Evolutionary conservation across 352 stramenopile genomes (phyloP).

Genomic region (Phytopythium cucurbitacearum): DNA sequence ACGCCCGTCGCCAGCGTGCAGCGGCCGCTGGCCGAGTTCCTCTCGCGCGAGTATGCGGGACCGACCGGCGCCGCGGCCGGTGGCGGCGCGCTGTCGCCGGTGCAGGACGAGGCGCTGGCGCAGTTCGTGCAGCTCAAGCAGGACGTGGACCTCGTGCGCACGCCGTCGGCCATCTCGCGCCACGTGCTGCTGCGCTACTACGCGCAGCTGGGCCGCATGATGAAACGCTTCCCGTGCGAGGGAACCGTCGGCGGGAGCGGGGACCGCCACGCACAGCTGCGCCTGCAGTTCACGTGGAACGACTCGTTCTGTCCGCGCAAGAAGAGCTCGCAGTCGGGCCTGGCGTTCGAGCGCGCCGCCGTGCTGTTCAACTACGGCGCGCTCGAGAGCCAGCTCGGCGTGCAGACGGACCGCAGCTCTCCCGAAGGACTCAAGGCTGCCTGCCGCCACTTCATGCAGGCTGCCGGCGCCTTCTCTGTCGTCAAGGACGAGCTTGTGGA

Average conservation of each 20-base stretch:
- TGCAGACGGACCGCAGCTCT: constrained; percentile 71
- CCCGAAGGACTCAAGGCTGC: constrained; percentile 78
- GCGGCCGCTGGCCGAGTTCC: constrained; percentile 60
- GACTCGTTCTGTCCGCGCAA: constrained; percentile 89
- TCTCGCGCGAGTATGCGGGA: constrained; percentile 62
- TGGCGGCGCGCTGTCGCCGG: constrained; percentile 1
- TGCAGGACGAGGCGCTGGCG: constrained; percentile 31
- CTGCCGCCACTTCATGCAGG: constrained; percentile 83
- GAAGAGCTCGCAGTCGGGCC: constrained; percentile 55
- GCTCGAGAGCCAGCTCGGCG: constrained; percentile 75
- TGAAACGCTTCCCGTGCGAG: constrained; percentile 52
- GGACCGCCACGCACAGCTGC: constrained; percentile 13
- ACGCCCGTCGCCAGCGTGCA: constrained; percentile 28
- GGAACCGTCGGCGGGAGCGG: constrained; percentile 9
- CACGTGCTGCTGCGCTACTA: constrained; percentile 76
- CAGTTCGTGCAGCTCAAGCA: constrained; percentile 53
- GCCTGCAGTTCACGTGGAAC: constrained; percentile 87
- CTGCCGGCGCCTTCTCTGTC: constrained; percentile 63
- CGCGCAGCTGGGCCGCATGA: constrained; percentile 65
- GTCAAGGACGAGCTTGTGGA: constrained; percentile 53
- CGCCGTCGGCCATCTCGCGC: constrained; percentile 57
- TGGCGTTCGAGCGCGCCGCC: constrained; percentile 75
- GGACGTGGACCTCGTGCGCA: constrained; percentile 69
- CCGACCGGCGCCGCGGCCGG: constrained; percentile 1
- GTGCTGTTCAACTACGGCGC: constrained; percentile 89